These are phyloP conservation scores for Penicillium tannophilum DNA, from an alignment of 495 filamentous ascomycete species.

Conservation along the genomic window DNA sequence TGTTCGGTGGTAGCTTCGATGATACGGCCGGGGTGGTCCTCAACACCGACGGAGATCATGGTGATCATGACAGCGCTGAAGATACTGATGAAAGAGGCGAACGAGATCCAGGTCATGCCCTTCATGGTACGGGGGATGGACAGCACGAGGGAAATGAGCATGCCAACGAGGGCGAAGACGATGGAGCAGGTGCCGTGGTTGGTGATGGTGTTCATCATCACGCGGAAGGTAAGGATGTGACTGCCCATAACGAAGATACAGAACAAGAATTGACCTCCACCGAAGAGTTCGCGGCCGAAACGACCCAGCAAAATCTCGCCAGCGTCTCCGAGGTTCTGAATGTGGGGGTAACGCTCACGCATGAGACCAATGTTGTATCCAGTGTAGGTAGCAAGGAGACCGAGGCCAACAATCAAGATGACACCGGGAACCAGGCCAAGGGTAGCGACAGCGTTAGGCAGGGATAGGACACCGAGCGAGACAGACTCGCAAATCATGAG, in stretches of 20 bases:
- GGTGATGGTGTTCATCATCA: slow-evolving; percentile 70
- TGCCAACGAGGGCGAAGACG: slow-evolving; percentile 65
- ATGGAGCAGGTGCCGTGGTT: slow-evolving; percentile 69
- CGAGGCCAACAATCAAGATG: slow-evolving; percentile 64
- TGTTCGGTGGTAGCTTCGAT: slow-evolving; percentile 34
- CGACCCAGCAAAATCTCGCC: slow-evolving; percentile 42
- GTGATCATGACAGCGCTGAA: slow-evolving; percentile 60
- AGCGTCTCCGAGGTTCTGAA: slow-evolving; percentile 70
- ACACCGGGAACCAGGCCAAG: slow-evolving; percentile 63
- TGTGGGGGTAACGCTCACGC: slow-evolving; percentile 64
- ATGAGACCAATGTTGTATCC: slow-evolving; percentile 77
- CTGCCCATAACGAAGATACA: slow-evolving; percentile 77
- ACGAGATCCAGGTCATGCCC: slow-evolving; percentile 61
- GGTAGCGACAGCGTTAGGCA: slow-evolving; percentile 63
- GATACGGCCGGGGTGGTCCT: slow-evolving; percentile 31
- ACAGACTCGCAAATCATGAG: slow-evolving; percentile 73
- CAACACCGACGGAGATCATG: slow-evolving; percentile 69
- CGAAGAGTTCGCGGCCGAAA: slow-evolving; percentile 66
- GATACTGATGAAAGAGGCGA: slow-evolving; percentile 50
- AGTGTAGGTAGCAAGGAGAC: slow-evolving; percentile 72
- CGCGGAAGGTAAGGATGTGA: slow-evolving; percentile 70
- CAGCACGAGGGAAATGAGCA: slow-evolving; percentile 61
- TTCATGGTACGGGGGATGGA: slow-evolving; percentile 67
- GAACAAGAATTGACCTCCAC: slow-evolving; percentile 66
- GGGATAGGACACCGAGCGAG: slow-evolving; percentile 66